Evolutionary conservation across 1,284 basidiomycete genomes (phyloP).

Genomic region (Ustilago cynodontis): DNA sequence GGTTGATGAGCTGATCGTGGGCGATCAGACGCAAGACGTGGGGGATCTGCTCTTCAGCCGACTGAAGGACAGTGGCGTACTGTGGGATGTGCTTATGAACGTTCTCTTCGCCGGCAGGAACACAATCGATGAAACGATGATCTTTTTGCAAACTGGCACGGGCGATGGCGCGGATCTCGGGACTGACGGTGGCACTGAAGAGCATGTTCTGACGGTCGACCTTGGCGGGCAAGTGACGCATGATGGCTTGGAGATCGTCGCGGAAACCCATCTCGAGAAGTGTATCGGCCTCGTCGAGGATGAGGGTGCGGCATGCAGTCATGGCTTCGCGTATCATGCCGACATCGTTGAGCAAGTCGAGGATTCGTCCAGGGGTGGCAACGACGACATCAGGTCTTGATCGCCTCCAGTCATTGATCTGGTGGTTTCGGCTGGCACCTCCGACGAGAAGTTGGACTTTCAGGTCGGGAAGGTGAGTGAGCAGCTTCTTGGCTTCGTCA

Average conservation of each 20-base stretch:
- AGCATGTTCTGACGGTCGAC: constrained; percentile 88
- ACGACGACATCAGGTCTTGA: constrained; percentile 87
- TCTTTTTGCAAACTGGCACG: constrained; percentile 75
- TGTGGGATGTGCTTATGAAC: constrained; percentile 84
- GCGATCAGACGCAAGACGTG: constrained; percentile 84
- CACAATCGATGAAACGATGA: constrained; percentile 76
- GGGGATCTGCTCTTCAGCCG: constrained; percentile 79
- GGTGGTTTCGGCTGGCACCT: constrained; percentile 78
- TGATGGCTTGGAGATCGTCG: constrained; percentile 85
- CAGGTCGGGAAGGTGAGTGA: constrained; percentile 73
- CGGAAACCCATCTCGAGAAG: constrained; percentile 96
- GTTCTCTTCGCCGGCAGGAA: constrained; percentile 76
- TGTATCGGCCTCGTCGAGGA: constrained; percentile 96
- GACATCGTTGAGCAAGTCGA: constrained; percentile 78
- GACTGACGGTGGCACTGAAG: constrained; percentile 85
- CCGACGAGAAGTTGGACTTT: constrained; percentile 83
- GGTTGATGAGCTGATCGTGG: constrained; percentile 87
- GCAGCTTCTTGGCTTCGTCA: constrained; percentile 81
- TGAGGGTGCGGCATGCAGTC: constrained; percentile 76
- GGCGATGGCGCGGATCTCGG: constrained; percentile 73
- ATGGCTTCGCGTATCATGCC: constrained; percentile 57
- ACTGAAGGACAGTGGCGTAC: constrained; percentile 81
- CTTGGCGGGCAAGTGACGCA: constrained; percentile 77
- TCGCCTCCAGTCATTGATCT: constrained; percentile 78
- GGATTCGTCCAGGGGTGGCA: constrained; percentile 89